phyloP scores from a whole-genome alignment of 176 grass and related monocot genomes.

The Raddia distichophylla region DNA sequence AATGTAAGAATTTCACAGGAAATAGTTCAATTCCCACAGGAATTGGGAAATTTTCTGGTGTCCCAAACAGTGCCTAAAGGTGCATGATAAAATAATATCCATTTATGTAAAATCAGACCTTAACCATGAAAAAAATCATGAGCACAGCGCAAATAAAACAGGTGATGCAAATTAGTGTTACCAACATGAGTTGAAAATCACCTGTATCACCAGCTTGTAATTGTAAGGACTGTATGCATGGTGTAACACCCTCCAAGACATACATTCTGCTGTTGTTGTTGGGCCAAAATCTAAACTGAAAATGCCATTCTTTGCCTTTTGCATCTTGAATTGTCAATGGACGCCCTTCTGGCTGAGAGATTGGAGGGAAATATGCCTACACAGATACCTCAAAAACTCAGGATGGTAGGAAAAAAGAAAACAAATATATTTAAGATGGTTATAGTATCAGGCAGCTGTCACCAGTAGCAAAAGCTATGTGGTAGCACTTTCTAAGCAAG shows the following conservation, averaged over 20 bases:
- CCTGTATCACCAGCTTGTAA: slow-evolving; percentile 99
- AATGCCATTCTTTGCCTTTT: slow-evolving; percentile 99
- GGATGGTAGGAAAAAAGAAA: slow-evolving; percentile 24
- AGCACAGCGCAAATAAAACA: slow-evolving; percentile 12
- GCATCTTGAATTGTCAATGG: slow-evolving; percentile 98
- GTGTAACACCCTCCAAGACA: slow-evolving; percentile 95
- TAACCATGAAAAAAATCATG: slow-evolving; percentile 25
- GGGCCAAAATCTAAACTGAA: slow-evolving; percentile 98
- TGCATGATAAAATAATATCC: background rate
- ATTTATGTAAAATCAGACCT: background rate
- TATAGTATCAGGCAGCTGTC: background rate
- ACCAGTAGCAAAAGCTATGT: slow-evolving; percentile 6
- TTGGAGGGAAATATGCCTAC: slow-evolving; percentile 98
- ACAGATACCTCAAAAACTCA: slow-evolving; percentile 42
- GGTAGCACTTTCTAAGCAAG: background rate
- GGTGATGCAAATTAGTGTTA: slow-evolving; percentile 4
- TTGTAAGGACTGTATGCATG: slow-evolving; percentile 98
- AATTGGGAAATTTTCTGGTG: too few species aligned
- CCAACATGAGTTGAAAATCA: slow-evolving; percentile 37
- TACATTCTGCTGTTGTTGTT: slow-evolving; percentile 99
- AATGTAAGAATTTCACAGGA: too few species aligned
- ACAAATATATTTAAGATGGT: background rate
- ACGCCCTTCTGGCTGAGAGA: slow-evolving; percentile 99
- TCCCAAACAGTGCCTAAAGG: background rate
- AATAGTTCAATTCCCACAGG: too few species aligned